A percentile compares a stretch with the other conserved stretches of the same genome.
Conservation (phyloP, 108 stramenopile genomes). For the Cyclotella cryptica region DNA sequence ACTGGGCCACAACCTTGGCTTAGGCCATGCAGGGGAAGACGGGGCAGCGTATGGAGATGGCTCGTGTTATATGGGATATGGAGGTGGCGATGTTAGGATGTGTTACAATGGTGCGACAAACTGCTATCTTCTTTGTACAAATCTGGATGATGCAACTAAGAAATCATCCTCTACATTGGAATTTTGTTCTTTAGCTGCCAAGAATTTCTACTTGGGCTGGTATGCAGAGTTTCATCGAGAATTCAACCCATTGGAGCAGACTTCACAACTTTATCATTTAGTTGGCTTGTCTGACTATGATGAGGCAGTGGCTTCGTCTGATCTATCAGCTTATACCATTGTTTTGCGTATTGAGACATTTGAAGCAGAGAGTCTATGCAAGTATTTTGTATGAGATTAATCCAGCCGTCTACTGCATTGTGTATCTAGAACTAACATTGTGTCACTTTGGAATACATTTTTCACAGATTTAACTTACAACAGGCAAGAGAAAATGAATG, state of each 20-base stretch:
- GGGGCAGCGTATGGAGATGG: constrained; percentile 17
- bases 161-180: too few species aligned
- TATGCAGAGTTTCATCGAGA: constrained; percentile 10
- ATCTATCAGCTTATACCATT: not conserved
- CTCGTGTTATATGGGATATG: constrained; percentile 23
- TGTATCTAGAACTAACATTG: too few species aligned
- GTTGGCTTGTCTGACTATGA: constrained; percentile 22
- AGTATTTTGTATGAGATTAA: not conserved
- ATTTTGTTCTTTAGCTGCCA: not conserved
- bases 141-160: too few species aligned
- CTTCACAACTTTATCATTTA: not conserved
- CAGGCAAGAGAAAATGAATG: constrained; percentile 24
- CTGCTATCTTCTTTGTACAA: too few species aligned
- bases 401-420: too few species aligned
- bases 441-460: too few species aligned
- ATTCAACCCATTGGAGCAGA: not conserved
- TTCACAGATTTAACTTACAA: constrained; percentile 17
- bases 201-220: constrained; percentile 2
- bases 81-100: constrained; percentile 9
- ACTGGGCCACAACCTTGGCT: constrained; percentile 10
- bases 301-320: constrained; percentile 4
- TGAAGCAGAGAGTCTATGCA: constrained; percentile 11
- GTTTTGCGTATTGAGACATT: constrained; percentile 12
- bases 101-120: constrained; percentile 20
- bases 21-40: too few species aligned